These are phyloP conservation scores for Solidago caesia DNA, from an alignment of 129 eudicot genomes.

Conservation along the genomic window DNA sequence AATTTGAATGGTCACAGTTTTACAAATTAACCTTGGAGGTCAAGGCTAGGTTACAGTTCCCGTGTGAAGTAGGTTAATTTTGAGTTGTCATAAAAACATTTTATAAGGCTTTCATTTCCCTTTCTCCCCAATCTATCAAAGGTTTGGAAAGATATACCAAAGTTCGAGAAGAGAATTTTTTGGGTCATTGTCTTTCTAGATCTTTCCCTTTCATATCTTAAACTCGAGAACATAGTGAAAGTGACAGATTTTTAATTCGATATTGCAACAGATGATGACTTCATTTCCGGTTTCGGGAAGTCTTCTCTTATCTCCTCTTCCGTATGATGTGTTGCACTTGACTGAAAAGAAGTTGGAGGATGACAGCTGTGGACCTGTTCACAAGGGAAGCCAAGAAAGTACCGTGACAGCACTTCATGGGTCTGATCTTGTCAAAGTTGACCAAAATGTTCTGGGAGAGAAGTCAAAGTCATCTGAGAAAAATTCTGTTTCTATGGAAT, in stretches of 20 bases:
- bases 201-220: background rate
- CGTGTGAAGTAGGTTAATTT: conserved; percentile 2
- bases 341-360: conserved; percentile 49
- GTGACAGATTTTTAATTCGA: conserved; percentile 5
- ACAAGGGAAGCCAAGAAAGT: conserved; percentile 49
- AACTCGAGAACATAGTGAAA: background rate
- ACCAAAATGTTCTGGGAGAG: conserved; percentile 34
- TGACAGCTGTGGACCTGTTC: conserved; percentile 34
- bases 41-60: background rate
- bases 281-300: conserved; percentile 54
- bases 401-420: conserved; percentile 43
- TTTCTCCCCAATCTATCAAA: background rate
- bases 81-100: conserved; percentile 5
- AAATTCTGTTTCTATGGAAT: conserved; percentile 35
- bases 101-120: background rate
- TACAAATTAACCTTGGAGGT: background rate
- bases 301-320: conserved; percentile 75
- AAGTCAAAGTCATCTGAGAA: conserved; percentile 46
- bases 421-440: conserved; percentile 42
- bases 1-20: background rate
- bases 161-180: background rate
- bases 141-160: background rate
- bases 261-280: conserved; percentile 80
- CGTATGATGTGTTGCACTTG: conserved; percentile 45
- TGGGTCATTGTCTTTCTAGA: background rate